Evolutionary conservation across 345 rosid species (phyloP).

Genomic region (Lumnitzera racemosa): DNA sequence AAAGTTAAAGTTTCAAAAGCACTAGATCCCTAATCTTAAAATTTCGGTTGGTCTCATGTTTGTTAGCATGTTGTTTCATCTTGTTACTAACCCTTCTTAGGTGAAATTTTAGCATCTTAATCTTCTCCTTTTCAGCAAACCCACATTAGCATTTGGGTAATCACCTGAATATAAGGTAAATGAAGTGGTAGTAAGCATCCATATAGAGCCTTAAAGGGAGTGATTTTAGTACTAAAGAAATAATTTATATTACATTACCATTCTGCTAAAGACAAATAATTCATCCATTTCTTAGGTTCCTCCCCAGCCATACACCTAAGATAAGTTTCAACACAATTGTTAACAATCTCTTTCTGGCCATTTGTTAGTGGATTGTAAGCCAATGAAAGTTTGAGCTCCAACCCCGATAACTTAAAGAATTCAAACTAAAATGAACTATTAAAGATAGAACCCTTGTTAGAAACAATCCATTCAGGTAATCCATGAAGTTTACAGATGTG

Average conservation of each 20-base stretch:
- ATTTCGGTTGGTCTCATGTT: no score
- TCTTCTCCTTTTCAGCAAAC: background rate
- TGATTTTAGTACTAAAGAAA: background rate
- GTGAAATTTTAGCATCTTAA: no score
- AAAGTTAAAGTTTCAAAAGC: no score
- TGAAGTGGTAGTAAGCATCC: background rate
- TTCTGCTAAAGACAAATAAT: background rate
- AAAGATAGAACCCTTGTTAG: background rate
- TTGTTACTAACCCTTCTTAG: no score
- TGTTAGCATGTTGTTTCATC: no score
- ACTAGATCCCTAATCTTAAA: no score
- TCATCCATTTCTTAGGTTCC: background rate
- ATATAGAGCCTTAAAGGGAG: slow-evolving; percentile 5
- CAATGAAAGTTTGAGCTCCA: no score
- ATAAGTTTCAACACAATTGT: slow-evolving; percentile 8
- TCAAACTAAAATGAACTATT: background rate
- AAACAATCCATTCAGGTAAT: background rate
- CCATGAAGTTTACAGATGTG: slow-evolving; percentile 1
- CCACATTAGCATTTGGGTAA: background rate
- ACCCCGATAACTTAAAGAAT: background rate
- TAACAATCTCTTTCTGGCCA: slow-evolving; percentile 4
- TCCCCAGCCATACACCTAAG: slow-evolving; percentile 4
- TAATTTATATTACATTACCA: background rate
- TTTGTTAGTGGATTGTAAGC: background rate
- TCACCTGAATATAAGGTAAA: slow-evolving; percentile 2